A percentile compares a stretch with the other conserved stretches of the same genome.
These are phyloP conservation scores for Yamadazyma sp. DNA, from an alignment of 805 yeast species.

Conservation along the genomic window DNA sequence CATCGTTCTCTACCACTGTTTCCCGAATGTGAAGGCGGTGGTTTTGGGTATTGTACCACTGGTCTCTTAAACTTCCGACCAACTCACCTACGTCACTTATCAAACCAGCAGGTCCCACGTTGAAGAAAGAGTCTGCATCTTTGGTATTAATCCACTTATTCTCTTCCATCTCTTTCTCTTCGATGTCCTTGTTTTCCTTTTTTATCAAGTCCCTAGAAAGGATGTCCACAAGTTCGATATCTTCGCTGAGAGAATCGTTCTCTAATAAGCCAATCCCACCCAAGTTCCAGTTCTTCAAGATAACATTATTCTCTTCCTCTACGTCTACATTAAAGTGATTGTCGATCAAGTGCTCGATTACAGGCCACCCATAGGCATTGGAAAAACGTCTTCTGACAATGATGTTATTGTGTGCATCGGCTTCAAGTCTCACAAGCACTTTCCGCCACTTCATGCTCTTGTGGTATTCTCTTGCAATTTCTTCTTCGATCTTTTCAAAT, in stretches of 20 bases:
- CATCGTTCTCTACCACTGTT: background rate
- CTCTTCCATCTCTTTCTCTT: slow-evolving; percentile 22
- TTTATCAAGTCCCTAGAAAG: slow-evolving; percentile 36
- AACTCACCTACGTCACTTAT: slow-evolving; percentile 62
- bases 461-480: slow-evolving; percentile 88
- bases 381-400: slow-evolving; percentile 85
- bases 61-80: slow-evolving; percentile 47
- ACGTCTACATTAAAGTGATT: slow-evolving; percentile 51
- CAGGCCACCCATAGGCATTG: slow-evolving; percentile 95
- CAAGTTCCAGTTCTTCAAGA: slow-evolving; percentile 4
- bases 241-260: slow-evolving; percentile 17
- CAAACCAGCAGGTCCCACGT: slow-evolving; percentile 73
- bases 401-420: slow-evolving; percentile 95
- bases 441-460: slow-evolving; percentile 84
- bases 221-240: slow-evolving; percentile 25
- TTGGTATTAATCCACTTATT: slow-evolving; percentile 54
- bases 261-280: slow-evolving; percentile 17
- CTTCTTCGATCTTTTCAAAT: slow-evolving; percentile 61
- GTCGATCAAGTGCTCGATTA: slow-evolving; percentile 74
- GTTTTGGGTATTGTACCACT: slow-evolving; percentile 21
- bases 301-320: slow-evolving; percentile 17
- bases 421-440: slow-evolving; percentile 78
- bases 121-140: slow-evolving; percentile 41
- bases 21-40: background rate
- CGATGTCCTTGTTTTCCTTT: slow-evolving; percentile 36